A percentile compares a stretch with the other conserved stretches of the same genome.
Evolutionary conservation across 768 basidiomycete species (phyloP).

Genomic region (Pholiota molesta): DNA sequence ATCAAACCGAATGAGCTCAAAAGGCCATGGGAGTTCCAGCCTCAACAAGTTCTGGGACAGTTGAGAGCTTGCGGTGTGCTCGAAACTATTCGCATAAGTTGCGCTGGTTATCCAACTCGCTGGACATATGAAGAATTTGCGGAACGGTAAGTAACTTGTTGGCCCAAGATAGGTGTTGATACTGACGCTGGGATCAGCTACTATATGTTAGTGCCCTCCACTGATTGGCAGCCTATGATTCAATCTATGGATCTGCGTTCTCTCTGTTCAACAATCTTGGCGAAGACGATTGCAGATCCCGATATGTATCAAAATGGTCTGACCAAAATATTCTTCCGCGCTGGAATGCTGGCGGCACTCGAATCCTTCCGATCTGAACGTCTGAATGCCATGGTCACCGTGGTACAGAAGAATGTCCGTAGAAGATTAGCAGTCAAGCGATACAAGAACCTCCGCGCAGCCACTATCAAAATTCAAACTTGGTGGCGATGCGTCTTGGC

Average conservation of each 20-base stretch:
- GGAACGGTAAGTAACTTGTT: constrained; percentile 68
- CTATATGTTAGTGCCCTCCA: constrained; percentile 92
- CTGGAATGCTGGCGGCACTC: constrained; percentile 96
- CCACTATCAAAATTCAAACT: constrained; percentile 87
- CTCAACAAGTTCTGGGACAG: constrained; percentile 94
- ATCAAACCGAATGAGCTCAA: constrained; percentile 99
- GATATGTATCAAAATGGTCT: constrained; percentile 98
- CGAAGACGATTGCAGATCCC: constrained; percentile 85
- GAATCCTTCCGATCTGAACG: constrained; percentile 89
- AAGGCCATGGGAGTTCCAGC: constrained; percentile 94
- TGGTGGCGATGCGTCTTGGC: constrained; percentile 94
- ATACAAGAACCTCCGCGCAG: constrained; percentile 69
- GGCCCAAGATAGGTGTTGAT: not conserved
- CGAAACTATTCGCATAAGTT: constrained; percentile 98
- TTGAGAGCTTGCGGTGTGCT: constrained; percentile 97
- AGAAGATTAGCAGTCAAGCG: constrained; percentile 81
- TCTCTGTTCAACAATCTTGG: constrained; percentile 84
- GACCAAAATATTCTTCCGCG: constrained; percentile 99
- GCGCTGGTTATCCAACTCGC: constrained; percentile 96
- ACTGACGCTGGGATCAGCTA: constrained; percentile 56
- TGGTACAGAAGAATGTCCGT: constrained; percentile 97
- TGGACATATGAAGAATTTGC: constrained; percentile 99
- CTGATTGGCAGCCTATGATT: constrained; percentile 86
- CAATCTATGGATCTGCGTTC: constrained; percentile 76
- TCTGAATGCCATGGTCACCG: constrained; percentile 88